A percentile compares a stretch with the other conserved stretches of the same genome.
Conservation (phyloP, 768 basidiomycete species). For the Pisolithus microcarpus region DNA sequence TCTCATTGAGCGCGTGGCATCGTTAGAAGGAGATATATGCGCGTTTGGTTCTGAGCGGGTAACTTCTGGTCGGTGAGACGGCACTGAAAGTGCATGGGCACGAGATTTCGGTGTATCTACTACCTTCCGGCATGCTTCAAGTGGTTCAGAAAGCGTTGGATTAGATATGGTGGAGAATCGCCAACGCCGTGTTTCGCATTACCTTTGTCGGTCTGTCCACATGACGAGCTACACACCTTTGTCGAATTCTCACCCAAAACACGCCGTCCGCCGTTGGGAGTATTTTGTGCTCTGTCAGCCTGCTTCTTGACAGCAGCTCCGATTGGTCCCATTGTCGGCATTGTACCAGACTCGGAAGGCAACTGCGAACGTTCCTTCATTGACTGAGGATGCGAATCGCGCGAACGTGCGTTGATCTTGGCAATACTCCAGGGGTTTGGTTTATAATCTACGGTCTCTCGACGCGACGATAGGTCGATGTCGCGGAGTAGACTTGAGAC, state of each 20-base stretch:
- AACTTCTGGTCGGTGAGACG: background rate
- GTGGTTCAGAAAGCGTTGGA: too few species aligned
- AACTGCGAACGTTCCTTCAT: background rate
- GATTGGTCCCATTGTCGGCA: slow-evolving; percentile 26
- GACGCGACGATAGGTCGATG: slow-evolving; percentile 52
- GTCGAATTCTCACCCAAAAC: background rate
- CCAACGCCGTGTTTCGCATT: background rate
- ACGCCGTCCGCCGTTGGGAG: background rate
- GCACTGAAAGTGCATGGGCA: too few species aligned
- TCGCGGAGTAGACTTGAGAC: slow-evolving; percentile 35
- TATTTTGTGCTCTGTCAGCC: slow-evolving; percentile 13
- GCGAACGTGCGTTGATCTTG: slow-evolving; percentile 64
- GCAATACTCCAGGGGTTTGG: slow-evolving; percentile 80
- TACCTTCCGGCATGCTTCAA: too few species aligned
- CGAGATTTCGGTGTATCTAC: too few species aligned
- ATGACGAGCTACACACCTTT: background rate
- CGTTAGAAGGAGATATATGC: background rate
- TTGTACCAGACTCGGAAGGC: slow-evolving; percentile 2
- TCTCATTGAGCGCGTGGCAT: background rate
- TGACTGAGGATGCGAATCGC: slow-evolving; percentile 18
- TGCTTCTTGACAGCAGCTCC: slow-evolving; percentile 43
- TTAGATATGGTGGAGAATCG: too few species aligned
- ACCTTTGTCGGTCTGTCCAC: background rate
- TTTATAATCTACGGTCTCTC: slow-evolving; percentile 58
- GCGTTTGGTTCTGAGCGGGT: background rate